Base-by-base conservation (phyloP, 2,329 filamentous ascomycete species). In the Thelonectria discophora region DNA sequence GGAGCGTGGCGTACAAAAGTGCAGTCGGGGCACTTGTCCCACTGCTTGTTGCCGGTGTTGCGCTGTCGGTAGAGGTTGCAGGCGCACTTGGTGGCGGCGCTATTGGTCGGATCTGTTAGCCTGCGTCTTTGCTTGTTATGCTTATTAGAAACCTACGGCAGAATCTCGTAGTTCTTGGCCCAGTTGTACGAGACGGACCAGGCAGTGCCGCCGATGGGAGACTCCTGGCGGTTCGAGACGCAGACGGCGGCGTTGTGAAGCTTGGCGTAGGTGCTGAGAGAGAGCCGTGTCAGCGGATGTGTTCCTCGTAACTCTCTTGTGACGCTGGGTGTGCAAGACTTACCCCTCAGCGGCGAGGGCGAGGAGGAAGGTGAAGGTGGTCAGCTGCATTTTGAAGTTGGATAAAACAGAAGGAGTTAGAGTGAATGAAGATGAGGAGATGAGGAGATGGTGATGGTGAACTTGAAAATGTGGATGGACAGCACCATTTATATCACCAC, bases 21-120 rank as follows among this genome's bases (percentile, higher is more conserved):
- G 6, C 65, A 67, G n/a, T 67, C 65, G 12, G 65, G 65, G 46
- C 65, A 67, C 9, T 49, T 34, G 4, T 67, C 62, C 65, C 62
- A 67, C 43, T 67, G 55, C 0, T 63, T 55, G 3, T 53, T 48
- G 2, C 65, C 65, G 4, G 62, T 60, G 42, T 67, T 60, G 9
- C 65, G 58, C 4, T 24, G 48, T 2, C 13, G 39, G 46, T 67
- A 67, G 13, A 42, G 30, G 9, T 55, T 11, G 15, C 65, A 67
- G 18, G 65, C 65, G 4, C 65, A 67, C 2, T 47, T 60, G 15
- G 65, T 67, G 1, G 51, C 54, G 3, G 42, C 62, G 1, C 40
- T 43, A 17, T 17, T 43, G 9, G 3, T 43, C 9, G 40, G 7
- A 6, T 5, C 10, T 20, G 15, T 20, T 10, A 43, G 18, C 17